Evolutionary conservation across 495 filamentous ascomycete genomes (phyloP), one percentile per base, ranked within the genome.

Genomic region (Thermochaetoides thermophila): DNA sequence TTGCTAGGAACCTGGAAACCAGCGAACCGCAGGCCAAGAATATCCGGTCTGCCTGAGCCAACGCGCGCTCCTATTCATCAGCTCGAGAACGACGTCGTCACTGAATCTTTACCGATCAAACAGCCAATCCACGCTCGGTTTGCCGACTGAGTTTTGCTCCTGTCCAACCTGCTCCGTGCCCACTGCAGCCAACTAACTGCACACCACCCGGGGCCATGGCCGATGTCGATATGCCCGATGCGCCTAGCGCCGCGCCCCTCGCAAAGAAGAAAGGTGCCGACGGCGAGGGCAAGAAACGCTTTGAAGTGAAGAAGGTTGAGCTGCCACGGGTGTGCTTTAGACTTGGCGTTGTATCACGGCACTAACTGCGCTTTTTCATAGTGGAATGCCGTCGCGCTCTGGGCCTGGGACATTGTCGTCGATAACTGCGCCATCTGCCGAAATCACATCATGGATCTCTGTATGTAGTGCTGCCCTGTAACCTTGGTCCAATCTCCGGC

Each of bases 401-500:
- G 89, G 89, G 91, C 89, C 2, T 99, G 89, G 89, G 89, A 99
- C 58, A 99, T 99, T 33, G 87, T 99, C 9, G 89, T 99, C 32
- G 89, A 99, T 63, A 99, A 99, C 67, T 99, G 89, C 56, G 89
- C 89, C 38, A 99, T 99, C 50, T 99, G 89, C 63, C 74, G 89
- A 45, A 99, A 99, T 50, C 89, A 99, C 53, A 99, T 99, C 55
- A 99, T 99, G 89, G 89, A 99, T 55, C 66, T 99, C 17, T 99
- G 85, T 86, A 68, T 40, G 74, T 56, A 13, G n/a, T 30, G 27
- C 13, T 18, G 20, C 17, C 24, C 18, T 20, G 10, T 12, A 17
- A 14, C 16, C 17, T 31, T 8, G 7, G 16, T n/a, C n/a, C n/a
- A n/a, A n/a, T n/a, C n/a, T n/a, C n/a, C 12, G 6, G 15, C 30